Base-by-base conservation (phyloP, 257 asterid species). In the Cinchona pubescens region DNA sequence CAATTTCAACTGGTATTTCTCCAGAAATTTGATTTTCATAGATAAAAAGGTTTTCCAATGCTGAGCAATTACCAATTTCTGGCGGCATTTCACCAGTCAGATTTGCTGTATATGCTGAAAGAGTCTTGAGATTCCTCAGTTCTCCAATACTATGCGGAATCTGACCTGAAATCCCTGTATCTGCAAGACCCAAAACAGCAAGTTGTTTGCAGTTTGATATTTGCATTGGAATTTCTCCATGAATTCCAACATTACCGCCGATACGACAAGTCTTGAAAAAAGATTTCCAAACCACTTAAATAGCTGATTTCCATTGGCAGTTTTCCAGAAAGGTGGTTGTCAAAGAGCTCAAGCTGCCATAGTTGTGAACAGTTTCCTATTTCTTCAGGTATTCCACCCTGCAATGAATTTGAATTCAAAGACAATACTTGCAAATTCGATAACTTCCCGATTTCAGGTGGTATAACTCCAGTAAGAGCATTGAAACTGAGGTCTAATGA, bases 1-100 rank as follows among this genome's bases (percentile, higher is more conserved):
- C 94, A 3, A 90, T 59, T 69, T 84, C 87, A 46, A 80, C 40
- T 7, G 94, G 96, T 56, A 90, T 86, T 69, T 78, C 86, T 61
- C 96, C 94, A 11, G 91, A 86, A 30, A 90, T 80, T 73, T 86
- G 90, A 60, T 90, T 90, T 71, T 90, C 86, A 72, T 90, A 90
- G 49, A 90, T 71, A 70, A 88, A 90, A 73, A 90, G 51, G 45
- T 82, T 82, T 29, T 90, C 88, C 49, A 90, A 74, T 64, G 90
- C 81, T 10, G 96, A 80, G 75, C 94, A 88, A 66, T 87, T 90
- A 3, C 88, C 86, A 69, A 90, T 74, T 79, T 83, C 88, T 2
- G 76, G 83, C 35, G 96, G 94, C 81, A 90, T 90, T 40, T 64
- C 84, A 19, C 94, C 96, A 0, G 81, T 86, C 42, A 90, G 77